Conservation (phyloP, 2,329 filamentous ascomycete genomes). For the Parascedosporium putredinis region DNA sequence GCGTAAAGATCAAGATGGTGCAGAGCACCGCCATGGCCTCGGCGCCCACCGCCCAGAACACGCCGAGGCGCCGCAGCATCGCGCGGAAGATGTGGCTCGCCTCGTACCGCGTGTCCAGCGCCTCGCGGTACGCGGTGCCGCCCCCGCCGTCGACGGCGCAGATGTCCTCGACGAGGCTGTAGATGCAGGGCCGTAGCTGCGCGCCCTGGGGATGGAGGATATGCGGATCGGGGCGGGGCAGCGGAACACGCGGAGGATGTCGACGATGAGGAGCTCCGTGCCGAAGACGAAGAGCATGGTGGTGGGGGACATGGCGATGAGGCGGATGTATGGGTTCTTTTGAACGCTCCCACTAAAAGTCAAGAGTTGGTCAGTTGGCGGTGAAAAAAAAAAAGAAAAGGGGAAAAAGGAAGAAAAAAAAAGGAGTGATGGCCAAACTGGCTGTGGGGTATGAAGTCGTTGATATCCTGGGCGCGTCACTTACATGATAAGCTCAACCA, state of each 20-base stretch:
- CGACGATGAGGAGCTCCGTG: slow-evolving; percentile 37
- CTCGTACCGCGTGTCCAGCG: slow-evolving; percentile 39
- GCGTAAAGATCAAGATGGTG: slow-evolving; percentile 16
- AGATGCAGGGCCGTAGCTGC: slow-evolving; percentile 40
- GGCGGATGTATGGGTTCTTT: slow-evolving; percentile 27
- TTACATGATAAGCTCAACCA: slow-evolving; percentile 42
- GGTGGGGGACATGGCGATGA: slow-evolving; percentile 40
- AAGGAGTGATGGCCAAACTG: too few relatives aligned
- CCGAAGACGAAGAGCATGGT: slow-evolving; percentile 42
- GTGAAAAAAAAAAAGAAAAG: too few relatives aligned
- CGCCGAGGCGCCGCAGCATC: slow-evolving; percentile 39
- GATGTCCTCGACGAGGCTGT: slow-evolving; percentile 43
- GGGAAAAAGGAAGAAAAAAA: too few relatives aligned
- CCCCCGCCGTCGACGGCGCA: slow-evolving; percentile 41
- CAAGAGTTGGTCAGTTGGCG: too few relatives aligned
- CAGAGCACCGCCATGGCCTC: slow-evolving; percentile 15
- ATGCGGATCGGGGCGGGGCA: slow-evolving; percentile 37
- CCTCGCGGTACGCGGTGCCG: slow-evolving; percentile 39
- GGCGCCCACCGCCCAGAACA: slow-evolving; percentile 35
- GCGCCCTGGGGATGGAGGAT: slow-evolving; percentile 37
- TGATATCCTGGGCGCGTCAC: too few relatives aligned
- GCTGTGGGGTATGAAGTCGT: too few relatives aligned
- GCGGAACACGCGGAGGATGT: slow-evolving; percentile 32
- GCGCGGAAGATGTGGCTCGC: slow-evolving; percentile 40
- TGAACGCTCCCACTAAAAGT: slow-evolving; percentile 13